Base-by-base conservation (phyloP, 768 basidiomycete genomes). In the Boletus eberwhitei region DNA sequence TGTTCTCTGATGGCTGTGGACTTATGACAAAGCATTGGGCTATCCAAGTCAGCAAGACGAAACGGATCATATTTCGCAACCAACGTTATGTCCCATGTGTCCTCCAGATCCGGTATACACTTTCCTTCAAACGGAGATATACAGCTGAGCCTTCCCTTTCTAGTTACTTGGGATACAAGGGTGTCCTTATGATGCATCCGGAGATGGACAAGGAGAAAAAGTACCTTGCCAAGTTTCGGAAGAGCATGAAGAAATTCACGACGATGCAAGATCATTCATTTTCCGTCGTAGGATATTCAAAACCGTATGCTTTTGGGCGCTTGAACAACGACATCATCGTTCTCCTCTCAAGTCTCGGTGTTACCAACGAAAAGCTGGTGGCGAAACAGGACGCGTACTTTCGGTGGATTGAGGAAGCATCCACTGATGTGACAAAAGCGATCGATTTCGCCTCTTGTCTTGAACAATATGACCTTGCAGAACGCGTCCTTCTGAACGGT, bases 151-250 rank as follows among this genome's bases (percentile, higher is more conserved):
- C 9, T 26, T 41, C n/a, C 8, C 8, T 40, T 36, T 21, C 12
- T 24, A 86, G 85, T 49, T 87, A 87, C 62, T 68, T 77, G n/a
- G 86, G 85, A 9, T 86, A 88, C 62, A 87, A 87, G 70, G 86
- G 86, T 6, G 86, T 87, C 7, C 65, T 86, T 21, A 84, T 85
- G 83, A 69, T 86, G 3, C 83, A 87, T 60, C 84, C 83, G 0
- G 70, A 77, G n/a, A 71, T 88, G 24, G 81, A 83, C 57, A 66
- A 60, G 24, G 71, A 78, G 43, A 76, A 75, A 50, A 63, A 71
- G 45, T 73, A 77, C 46, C 69, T 80, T 1, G 80, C 78, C 13
- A 74, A 84, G 55, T 87, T 88, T 59, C 77, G 85, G 19, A 77
- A 80, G 54, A 86, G 85, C 66, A 86, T 86, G 82, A 85, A 82